Conservation (phyloP, 768 basidiomycete species). For the Infundibulicybe gibba region DNA sequence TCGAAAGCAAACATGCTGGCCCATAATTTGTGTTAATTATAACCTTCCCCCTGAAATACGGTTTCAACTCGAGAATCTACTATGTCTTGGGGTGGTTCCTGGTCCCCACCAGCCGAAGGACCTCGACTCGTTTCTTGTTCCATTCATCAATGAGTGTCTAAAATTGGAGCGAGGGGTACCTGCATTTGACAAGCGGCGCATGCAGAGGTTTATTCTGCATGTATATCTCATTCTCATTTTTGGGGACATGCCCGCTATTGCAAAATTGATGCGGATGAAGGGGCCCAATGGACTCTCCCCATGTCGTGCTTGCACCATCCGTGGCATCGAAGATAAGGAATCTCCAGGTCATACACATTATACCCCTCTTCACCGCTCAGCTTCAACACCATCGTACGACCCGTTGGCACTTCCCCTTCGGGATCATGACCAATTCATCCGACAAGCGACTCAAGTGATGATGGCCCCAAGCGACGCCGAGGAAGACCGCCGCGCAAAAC, state of each 20-base stretch:
- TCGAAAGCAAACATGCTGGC: too few species aligned
- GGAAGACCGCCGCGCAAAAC: conserved; percentile 8
- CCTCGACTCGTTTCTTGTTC: too few species aligned
- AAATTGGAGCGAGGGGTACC: too few species aligned
- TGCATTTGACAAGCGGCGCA: conserved; percentile 21
- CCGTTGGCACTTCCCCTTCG: conserved; percentile 22
- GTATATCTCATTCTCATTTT: conserved; percentile 22
- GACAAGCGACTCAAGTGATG: neutral
- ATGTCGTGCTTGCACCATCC: conserved; percentile 33
- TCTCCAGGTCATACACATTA: conserved; percentile 10
- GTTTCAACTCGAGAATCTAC: too few species aligned
- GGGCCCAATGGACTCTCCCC: conserved; percentile 35
- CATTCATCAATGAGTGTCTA: too few species aligned
- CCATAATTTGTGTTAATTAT: too few species aligned
- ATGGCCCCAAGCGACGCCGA: too few species aligned
- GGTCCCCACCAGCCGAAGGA: too few species aligned
- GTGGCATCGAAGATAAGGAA: conserved; percentile 12
- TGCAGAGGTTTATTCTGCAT: too few species aligned
- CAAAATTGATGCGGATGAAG: conserved; percentile 29
- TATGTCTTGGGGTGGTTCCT: too few species aligned
- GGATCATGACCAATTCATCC: conserved; percentile 18
- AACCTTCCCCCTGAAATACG: too few species aligned
- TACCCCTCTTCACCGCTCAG: conserved; percentile 15
- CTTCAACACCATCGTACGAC: conserved; percentile 7
- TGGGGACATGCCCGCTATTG: conserved; percentile 18